phyloP scores from a whole-genome alignment of 1,139 yeast genomes.

The Taphrina confusa region DNA sequence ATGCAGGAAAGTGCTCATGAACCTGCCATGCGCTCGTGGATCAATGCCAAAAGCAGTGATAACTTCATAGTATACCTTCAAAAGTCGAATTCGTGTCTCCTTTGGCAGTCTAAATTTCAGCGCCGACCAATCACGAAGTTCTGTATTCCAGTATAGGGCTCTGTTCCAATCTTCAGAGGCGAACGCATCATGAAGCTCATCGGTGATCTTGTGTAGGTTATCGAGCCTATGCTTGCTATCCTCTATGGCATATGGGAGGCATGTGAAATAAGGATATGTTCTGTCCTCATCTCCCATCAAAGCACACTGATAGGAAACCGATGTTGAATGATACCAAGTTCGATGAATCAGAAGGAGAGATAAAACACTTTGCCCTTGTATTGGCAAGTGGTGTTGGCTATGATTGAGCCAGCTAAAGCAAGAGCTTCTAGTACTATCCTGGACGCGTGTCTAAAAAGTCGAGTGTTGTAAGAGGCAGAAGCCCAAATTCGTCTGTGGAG shows the following conservation, averaged over 20 bases:
- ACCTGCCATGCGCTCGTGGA: constrained; percentile 55
- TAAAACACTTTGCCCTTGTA: no score
- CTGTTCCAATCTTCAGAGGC: constrained; percentile 74
- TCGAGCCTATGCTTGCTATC: constrained; percentile 66
- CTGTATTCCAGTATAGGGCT: constrained; percentile 82
- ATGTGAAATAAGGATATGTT: constrained; percentile 59
- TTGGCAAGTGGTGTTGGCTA: no score
- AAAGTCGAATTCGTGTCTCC: constrained; percentile 59
- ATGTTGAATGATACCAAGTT: no score
- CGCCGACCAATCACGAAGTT: constrained; percentile 72
- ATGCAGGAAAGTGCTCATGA: constrained; percentile 33
- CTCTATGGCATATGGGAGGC: constrained; percentile 78
- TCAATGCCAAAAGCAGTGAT: constrained; percentile 72
- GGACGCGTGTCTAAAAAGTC: constrained; percentile 5
- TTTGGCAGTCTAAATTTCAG: constrained; percentile 84
- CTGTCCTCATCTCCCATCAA: constrained; percentile 16
- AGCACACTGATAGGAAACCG: no score
- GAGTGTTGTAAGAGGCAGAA: constrained; percentile 14
- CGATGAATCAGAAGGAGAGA: no score
- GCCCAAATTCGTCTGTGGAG: neutral
- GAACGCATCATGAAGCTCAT: constrained; percentile 77
- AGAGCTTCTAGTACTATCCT: no score
- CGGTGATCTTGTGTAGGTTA: constrained; percentile 74
- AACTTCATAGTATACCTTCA: constrained; percentile 71
- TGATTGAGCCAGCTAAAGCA: no score